Evolutionary conservation across 2,329 filamentous ascomycete genomes (phyloP).

Genomic region (Aurifilum marmelostoma): DNA sequence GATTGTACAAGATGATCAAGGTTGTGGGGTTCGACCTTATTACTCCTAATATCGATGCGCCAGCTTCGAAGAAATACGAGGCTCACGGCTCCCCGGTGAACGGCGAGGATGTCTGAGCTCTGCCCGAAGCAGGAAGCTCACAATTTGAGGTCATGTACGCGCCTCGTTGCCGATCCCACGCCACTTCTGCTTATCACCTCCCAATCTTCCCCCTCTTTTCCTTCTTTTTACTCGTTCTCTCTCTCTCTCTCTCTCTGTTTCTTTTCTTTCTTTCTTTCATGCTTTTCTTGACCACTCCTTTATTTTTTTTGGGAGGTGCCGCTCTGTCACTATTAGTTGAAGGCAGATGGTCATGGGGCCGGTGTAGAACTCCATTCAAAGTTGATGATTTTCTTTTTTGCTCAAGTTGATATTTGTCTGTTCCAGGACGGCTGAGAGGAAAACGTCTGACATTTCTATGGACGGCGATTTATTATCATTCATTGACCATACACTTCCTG

Average conservation of each 20-base stretch:
- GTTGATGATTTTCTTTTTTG: neutral
- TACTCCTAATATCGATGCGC: conserved; percentile 33
- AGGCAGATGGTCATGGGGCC: neutral
- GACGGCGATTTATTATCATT: conserved; percentile 8
- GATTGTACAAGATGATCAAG: conserved; percentile 55
- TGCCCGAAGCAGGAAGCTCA: neutral
- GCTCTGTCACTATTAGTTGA: neutral
- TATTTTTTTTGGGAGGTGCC: neutral
- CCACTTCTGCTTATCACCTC: neutral
- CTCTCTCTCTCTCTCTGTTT: no score
- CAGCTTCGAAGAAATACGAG: conserved; percentile 14
- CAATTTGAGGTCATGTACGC: neutral
- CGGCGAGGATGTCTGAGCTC: conserved; percentile 7
- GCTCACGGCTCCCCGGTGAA: neutral
- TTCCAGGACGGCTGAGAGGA: neutral
- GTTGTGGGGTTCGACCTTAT: conserved; percentile 54
- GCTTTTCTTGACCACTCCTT: no score
- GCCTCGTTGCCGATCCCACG: neutral
- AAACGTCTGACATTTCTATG: conserved; percentile 4
- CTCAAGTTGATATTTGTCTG: no score
- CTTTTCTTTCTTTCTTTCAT: neutral
- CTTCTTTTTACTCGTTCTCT: neutral
- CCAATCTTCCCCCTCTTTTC: neutral
- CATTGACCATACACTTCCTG: conserved; percentile 12
- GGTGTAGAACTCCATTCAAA: neutral